Percentiles rank a stretch among this genome's conserved stretches.
phyloP scores from a whole-genome alignment of 768 basidiomycete species.

The Thelephora ganbajun region DNA sequence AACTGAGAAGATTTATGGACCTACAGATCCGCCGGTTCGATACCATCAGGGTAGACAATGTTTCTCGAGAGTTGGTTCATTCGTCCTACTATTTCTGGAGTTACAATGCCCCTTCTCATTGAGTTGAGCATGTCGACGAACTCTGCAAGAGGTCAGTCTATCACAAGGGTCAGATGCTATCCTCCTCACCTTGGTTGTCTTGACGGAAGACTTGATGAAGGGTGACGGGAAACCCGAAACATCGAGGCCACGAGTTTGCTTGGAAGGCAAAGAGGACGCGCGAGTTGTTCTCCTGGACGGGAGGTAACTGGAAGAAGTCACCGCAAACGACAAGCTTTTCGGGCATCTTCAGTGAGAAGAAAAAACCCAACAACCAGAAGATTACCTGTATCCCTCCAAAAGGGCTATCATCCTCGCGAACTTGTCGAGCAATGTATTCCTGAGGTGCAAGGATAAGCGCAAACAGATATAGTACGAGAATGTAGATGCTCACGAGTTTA shows the following conservation, averaged over 20 bases:
- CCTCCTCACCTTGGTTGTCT: conserved; percentile 54
- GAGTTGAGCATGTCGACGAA: conserved; percentile 83
- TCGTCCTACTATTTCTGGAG: conserved; percentile 23
- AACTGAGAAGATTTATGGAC: conserved; percentile 8
- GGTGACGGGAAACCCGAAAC: conserved; percentile 39
- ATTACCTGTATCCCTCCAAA: conserved; percentile 81
- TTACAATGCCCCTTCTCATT: conserved; percentile 66
- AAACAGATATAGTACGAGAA: conserved; percentile 7
- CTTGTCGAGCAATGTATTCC: conserved; percentile 46
- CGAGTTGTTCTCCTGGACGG: conserved; percentile 43
- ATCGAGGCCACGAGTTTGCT: conserved; percentile 50
- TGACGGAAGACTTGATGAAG: conserved; percentile 78
- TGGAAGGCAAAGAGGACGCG: conserved; percentile 68
- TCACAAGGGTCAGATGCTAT: background rate
- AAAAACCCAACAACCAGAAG: background rate
- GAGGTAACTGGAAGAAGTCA: conserved; percentile 87
- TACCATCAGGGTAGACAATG: conserved; percentile 52
- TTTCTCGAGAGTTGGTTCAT: conserved; percentile 46
- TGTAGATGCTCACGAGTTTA: conserved; percentile 26
- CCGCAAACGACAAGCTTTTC: conserved; percentile 66
- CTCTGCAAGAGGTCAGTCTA: conserved; percentile 2
- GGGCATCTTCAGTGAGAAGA: too few species aligned
- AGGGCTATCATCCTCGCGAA: conserved; percentile 39
- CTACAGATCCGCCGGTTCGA: conserved; percentile 74
- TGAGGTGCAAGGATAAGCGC: conserved; percentile 10